Evolutionary conservation across 2,329 filamentous ascomycete species (phyloP), one percentile per base, ranked within the genome.

Genomic region (Verticillium isaacii): DNA sequence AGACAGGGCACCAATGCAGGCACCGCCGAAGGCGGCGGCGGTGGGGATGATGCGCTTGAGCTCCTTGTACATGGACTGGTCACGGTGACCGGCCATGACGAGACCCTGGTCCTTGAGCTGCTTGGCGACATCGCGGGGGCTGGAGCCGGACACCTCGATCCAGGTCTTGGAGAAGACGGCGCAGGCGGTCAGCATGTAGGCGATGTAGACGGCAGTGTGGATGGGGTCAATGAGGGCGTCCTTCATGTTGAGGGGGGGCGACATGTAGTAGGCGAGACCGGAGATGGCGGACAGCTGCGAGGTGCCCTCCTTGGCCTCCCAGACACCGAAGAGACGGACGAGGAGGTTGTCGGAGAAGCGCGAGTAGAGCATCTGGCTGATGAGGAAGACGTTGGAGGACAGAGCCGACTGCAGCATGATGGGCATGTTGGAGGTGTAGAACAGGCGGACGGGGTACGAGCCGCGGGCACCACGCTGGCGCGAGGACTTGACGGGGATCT

Each of bases 371-470:
- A 98, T 98, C 85, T 99, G 95, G 76, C 91, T 95, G 82, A 99
- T 93, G 67, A 99, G 84, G 89, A 99, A 99, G 80, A 99, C 88
- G 85, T 99, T 99, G 85, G 94, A 97, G 69, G 92, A 97, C 69
- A 99, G 88, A 70, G 95, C 95, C 57, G 94, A 98, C 84, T 99
- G 96, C 77, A 99, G 86, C 95, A 99, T 99, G 82, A 99, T 99
- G 75, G 95, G 95, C 96, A 99, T 99, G 90, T 99, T 99, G 78
- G 93, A 97, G 75, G 95, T 99, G 84, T 99, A 99, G 88, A 99
- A 99, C 64, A 99, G 91, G 74, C 96, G 94, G 78, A 99, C 88
- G 72, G 95, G 95, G 87, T 98, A 99, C 50, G 93, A 96, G 73
- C 94, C 96, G 73, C 95, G 94, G 77, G 96, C 95, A 79, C 95